Base-by-base conservation (phyloP, 1,139 yeast species). In the Arxiozyma telluris region DNA sequence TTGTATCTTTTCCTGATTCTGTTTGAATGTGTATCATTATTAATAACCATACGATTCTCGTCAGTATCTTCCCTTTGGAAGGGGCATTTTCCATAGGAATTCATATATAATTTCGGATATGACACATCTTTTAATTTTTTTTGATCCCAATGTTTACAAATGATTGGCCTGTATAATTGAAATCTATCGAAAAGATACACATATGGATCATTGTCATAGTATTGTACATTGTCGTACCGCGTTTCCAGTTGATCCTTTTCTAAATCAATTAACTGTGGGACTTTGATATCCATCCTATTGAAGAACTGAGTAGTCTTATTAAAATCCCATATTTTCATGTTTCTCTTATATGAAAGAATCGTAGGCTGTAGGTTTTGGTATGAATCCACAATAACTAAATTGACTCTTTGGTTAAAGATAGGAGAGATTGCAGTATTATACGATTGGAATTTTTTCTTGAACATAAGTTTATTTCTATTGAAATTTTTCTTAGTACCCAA, bases 281-380 rank as follows among this genome's bases (percentile, higher is more conserved):
- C 59, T 56, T 59, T 79, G 83, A 22, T 88, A 41, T 63, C 84
- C 61, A 89, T 72, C 62, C 87, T 81, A 58, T 79, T 78, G 66
- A 89, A 74, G 64, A 90, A 89, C 47, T 96, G 73, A 64, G 82
- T 78, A 15, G 88, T 85, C 67, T 89, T 90, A 54, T 87, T 94
- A 60, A 80, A 82, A 53, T 85, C 81, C 96, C 96, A 90, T 18
- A 89, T 84, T 66, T 88, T 88, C 8, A 58, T 60, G 7, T 12
- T 41, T 8, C 11, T 41, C 11, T 17, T 21, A 15, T 23, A 20
- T 7, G 39, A 18, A n/a, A 47, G 8, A 7, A 41, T 47, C 3
- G 23, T 34, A 22, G 41, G 18, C n/a, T 43, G 30, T 11, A 47
- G 4, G 22, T 51, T 39, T 21, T 46, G 41, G 11, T 27, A 22